Percentiles rank a stretch among this genome's conserved stretches.
Conservation (phyloP, 352 stramenopile species). For the Peronospora destructor region DNA sequence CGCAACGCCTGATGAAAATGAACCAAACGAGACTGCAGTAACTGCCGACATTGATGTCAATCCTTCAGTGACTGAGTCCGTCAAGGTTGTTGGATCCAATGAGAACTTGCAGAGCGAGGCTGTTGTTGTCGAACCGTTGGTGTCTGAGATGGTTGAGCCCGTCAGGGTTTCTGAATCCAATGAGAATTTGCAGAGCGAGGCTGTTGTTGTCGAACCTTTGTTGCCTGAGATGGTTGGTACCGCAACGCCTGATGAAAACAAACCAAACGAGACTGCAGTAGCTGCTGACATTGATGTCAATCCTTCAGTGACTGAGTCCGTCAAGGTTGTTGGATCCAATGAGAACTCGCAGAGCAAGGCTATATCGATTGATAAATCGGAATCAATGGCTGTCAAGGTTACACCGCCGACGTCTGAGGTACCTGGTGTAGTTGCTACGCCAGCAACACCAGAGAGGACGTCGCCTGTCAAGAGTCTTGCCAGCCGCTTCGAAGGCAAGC, state of each 20-base stretch:
- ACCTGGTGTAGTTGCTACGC: background rate
- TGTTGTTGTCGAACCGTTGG: conserved; percentile 5
- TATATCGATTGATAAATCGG: background rate
- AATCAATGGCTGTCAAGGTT: conserved; percentile 15
- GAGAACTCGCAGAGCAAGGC: background rate
- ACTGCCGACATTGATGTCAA: background rate
- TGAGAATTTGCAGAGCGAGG: background rate
- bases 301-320: background rate
- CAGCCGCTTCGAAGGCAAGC: conserved; percentile 35
- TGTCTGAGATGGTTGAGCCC: conserved; percentile 4
- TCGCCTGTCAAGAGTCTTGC: conserved; percentile 37
- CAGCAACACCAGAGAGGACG: conserved; percentile 18
- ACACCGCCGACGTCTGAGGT: conserved; percentile 6
- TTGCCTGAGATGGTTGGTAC: background rate
- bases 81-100: background rate
- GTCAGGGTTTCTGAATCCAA: background rate
- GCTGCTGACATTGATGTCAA: background rate
- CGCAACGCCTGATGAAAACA: background rate
- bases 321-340: background rate
- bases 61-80: background rate
- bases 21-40: background rate
- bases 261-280: background rate
- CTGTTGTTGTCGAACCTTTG: conserved; percentile 5
- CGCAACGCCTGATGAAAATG: background rate
- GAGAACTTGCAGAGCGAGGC: background rate